These are phyloP conservation scores for Penicillium herquei DNA, from an alignment of 495 filamentous ascomycete species.

Conservation along the genomic window DNA sequence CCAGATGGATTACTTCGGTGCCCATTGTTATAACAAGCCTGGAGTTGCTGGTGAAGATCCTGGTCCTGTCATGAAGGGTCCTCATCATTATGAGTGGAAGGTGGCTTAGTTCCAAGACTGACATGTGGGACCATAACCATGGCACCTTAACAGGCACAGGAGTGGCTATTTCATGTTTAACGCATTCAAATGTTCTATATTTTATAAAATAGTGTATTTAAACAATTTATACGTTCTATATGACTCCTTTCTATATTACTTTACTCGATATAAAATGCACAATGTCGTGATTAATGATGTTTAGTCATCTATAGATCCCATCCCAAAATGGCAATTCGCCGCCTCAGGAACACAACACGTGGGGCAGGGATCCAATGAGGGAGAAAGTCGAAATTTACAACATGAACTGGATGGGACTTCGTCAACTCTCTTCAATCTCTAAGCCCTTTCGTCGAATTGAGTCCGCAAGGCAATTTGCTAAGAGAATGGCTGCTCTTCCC, in stretches of 20 bases:
- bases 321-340: conserved; percentile 2
- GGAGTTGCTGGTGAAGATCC: conserved; percentile 42
- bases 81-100: conserved; percentile 46
- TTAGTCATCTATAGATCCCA: not conserved
- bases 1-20: conserved; percentile 75
- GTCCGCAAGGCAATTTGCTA: conserved; percentile 35
- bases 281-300: not conserved
- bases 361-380: conserved; percentile 21
- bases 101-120: conserved; percentile 2
- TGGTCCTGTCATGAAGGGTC: conserved; percentile 37
- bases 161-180: too few relatives aligned
- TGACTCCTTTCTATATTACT: too few relatives aligned
- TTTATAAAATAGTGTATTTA: too few relatives aligned
- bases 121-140: not conserved
- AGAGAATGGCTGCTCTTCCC: conserved; percentile 55
- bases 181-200: too few relatives aligned
- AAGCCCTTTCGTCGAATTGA: conserved; percentile 37
- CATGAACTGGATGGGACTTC: conserved; percentile 16
- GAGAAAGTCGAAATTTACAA: conserved; percentile 10
- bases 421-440: conserved; percentile 26
- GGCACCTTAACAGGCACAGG: too few relatives aligned
- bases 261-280: not conserved
- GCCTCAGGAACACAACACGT: conserved; percentile 18
- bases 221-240: too few relatives aligned
- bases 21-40: conserved; percentile 61